A percentile compares a stretch with the other conserved stretches of the same genome.
Conservation (phyloP, 495 filamentous ascomycete species). For the Hypoxylon lienhwacheense region DNA sequence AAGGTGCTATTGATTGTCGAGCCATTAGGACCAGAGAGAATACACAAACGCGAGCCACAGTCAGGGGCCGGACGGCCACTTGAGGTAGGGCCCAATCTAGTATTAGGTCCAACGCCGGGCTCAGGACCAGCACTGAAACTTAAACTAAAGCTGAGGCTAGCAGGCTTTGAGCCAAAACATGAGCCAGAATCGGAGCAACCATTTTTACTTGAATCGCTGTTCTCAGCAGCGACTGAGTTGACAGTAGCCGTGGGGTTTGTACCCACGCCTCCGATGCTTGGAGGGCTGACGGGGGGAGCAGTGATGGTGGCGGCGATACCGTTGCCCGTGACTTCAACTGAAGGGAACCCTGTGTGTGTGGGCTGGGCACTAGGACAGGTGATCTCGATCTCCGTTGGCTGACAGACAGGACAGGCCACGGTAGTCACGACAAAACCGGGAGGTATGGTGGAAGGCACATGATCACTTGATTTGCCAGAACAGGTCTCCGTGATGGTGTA, state of each 20-base stretch:
- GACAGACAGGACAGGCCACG: conserved; percentile 39
- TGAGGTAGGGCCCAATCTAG: background rate
- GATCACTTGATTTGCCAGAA: conserved; percentile 36
- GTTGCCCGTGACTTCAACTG: conserved; percentile 35
- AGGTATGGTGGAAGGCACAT: conserved; percentile 32
- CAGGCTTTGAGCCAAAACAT: conserved; percentile 6
- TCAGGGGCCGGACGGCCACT: background rate
- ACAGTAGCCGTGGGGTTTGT: conserved; percentile 2
- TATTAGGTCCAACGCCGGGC: conserved; percentile 2
- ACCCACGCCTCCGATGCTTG: background rate
- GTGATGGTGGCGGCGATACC: conserved; percentile 43
- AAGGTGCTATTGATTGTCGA: conserved; percentile 16
- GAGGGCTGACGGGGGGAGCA: conserved; percentile 4
- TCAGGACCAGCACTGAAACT: background rate
- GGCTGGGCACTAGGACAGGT: conserved; percentile 41
- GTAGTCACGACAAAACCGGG: conserved; percentile 47
- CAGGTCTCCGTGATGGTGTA: conserved; percentile 52
- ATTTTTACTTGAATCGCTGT: background rate
- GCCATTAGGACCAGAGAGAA: background rate
- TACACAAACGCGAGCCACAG: background rate
- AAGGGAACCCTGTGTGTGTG: conserved; percentile 31
- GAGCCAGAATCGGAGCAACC: background rate
- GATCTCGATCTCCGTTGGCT: conserved; percentile 38
- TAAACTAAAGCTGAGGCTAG: background rate
- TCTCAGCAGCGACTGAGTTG: background rate